Evolutionary conservation across 2,329 filamentous ascomycete species (phyloP).

Genomic region (Colletotrichum abscissum): DNA sequence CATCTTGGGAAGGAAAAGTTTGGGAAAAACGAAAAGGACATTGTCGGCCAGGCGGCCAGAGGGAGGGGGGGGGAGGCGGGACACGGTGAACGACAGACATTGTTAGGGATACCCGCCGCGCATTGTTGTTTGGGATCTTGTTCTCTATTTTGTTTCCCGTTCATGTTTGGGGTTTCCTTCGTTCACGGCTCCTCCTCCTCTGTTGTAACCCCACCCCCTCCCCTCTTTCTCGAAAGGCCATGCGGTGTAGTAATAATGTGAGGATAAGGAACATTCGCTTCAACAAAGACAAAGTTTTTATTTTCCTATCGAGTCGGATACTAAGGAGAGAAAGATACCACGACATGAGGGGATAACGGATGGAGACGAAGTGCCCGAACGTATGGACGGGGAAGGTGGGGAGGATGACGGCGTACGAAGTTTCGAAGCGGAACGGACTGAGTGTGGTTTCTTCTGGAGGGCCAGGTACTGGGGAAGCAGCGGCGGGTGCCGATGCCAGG

Average conservation of each 20-base stretch:
- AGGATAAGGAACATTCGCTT: conserved; percentile 33
- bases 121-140: conserved; percentile 2
- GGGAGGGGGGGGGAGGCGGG: not conserved
- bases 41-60: not conserved
- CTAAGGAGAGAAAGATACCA: not conserved
- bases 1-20: conserved; percentile 31
- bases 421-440: too few species aligned
- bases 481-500: conserved; percentile 15
- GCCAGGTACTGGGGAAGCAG: conserved; percentile 15
- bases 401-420: not conserved
- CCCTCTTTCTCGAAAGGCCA: conserved; percentile 21
- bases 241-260: conserved; percentile 25
- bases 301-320: not conserved
- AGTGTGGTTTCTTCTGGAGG: not conserved
- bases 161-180: conserved; percentile 25
- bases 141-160: conserved; percentile 34
- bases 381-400: not conserved
- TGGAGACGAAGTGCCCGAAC: not conserved
- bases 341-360: not conserved
- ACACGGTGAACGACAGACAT: conserved; percentile 29
- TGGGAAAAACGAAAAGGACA: conserved; percentile 1
- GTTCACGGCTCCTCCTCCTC: conserved; percentile 25
- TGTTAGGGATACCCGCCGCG: conserved; percentile 34
- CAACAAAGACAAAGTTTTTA: conserved; percentile 25
- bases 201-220: conserved; percentile 18